These are phyloP conservation scores for Oryza glaberrima DNA, from an alignment of 176 grass and related monocot genomes.

Conservation along the genomic window DNA sequence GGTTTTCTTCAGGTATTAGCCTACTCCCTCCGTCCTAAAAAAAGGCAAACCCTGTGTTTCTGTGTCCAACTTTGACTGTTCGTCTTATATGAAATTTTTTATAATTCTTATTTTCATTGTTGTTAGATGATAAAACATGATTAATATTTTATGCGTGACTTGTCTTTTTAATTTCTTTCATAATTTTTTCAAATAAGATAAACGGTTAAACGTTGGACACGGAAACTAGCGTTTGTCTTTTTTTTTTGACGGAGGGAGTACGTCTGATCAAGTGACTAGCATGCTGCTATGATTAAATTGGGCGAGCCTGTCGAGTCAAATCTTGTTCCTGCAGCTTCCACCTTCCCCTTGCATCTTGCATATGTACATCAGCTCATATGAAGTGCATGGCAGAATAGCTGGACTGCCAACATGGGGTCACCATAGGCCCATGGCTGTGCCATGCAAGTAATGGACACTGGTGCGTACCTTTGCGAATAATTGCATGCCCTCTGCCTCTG, in stretches of 20 bases:
- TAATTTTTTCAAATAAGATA: too few relatives aligned
- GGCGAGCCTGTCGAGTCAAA: slow-evolving; percentile 41
- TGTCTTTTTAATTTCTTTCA: too few relatives aligned
- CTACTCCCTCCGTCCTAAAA: not conserved
- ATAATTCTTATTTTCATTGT: too few relatives aligned
- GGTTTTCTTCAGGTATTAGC: slow-evolving; percentile 35
- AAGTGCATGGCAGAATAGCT: slow-evolving; percentile 41
- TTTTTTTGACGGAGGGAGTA: too few relatives aligned
- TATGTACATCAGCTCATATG: slow-evolving; percentile 34
- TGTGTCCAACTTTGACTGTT: too few relatives aligned
- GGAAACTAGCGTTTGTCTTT: too few relatives aligned
- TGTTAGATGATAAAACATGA: too few relatives aligned
- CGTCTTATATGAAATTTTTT: too few relatives aligned
- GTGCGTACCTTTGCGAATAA: slow-evolving; percentile 42
- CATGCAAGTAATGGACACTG: slow-evolving; percentile 37
- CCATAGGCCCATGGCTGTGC: slow-evolving; percentile 37
- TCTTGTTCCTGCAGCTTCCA: slow-evolving; percentile 9
- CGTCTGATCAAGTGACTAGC: slow-evolving; percentile 29
- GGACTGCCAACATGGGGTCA: slow-evolving; percentile 17
- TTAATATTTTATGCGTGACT: too few relatives aligned
- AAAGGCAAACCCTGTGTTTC: too few relatives aligned
- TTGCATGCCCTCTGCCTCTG: slow-evolving; percentile 47
- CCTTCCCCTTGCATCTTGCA: slow-evolving; percentile 30
- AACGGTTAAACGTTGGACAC: too few relatives aligned
- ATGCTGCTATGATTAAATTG: slow-evolving; percentile 30